Base-by-base conservation (phyloP, 2,329 filamentous ascomycete species). In the Colletotrichum musae region DNA sequence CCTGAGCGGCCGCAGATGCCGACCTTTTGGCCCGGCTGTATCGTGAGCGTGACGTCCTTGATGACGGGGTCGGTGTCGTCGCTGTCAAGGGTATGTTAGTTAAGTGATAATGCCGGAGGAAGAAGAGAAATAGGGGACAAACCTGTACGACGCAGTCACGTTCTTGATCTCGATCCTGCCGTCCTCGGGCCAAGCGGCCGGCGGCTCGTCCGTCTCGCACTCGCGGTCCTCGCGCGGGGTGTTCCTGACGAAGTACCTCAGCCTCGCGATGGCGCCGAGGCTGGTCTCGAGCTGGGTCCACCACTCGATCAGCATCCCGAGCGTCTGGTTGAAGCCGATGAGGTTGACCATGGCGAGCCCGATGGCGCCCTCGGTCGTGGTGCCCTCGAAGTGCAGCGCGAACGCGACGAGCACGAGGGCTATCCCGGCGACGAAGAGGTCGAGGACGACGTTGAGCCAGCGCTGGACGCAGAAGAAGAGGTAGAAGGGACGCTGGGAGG, bases 1-100 rank as follows among this genome's bases (percentile, higher is more conserved):
- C 86, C 86, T 6, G 83, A 87, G 0, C 86, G 83, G 2, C 87
- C 87, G 59, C 84, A 86, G 6, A 88, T 78, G 6, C 81, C 85
- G 4, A 88, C 77, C 48, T 85, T 86, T 68, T 84, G 79, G 0
- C 85, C 84, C 0, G 81, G 74, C 4, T 73, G 50, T 5, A 78
- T 65, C 0, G 43, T 48, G 1, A 79, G 63, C 5, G 72, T 72
- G 2, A 77, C 54, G 2, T 73, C 56, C 0, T 57, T 57, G 0
- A 78, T 32, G 0, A 75, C 72, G 1, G 71, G 59, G 4, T 61
- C 54, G 0, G 71, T 64, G 4, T 72, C 68, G 1, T 68, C 57
- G 10, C 75, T 78, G n/a, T 36, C 32, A 36, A 3, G 21, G 21
- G 9, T 77, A 12, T 43, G 18, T 18, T 10, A 21, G 47, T 50